phyloP scores from a whole-genome alignment of 768 basidiomycete genomes.

The Pseudohyphozyma bogoriensis region DNA sequence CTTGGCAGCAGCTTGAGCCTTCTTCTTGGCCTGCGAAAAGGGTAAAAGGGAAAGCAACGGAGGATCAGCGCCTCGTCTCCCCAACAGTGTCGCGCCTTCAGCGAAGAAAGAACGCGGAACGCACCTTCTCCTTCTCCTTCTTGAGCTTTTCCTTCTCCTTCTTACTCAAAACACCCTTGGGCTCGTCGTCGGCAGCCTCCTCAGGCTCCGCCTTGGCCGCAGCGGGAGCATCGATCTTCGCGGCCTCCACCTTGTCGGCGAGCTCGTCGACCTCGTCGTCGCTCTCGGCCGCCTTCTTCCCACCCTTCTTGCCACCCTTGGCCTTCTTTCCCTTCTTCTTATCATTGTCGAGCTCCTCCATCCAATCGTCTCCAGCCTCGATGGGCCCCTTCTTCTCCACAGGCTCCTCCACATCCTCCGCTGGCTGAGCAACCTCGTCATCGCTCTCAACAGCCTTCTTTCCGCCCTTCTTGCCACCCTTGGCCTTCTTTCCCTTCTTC shows the following conservation, averaged over 20 bases:
- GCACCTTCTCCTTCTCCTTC: conserved; percentile 91
- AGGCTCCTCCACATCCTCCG: conserved; percentile 39
- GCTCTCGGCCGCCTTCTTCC: conserved; percentile 27
- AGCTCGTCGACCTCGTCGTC: conserved; percentile 16
- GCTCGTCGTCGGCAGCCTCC: conserved; percentile 46
- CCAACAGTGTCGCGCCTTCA: conserved; percentile 12
- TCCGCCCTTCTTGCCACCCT: conserved; percentile 46
- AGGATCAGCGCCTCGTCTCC: background rate
- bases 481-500: conserved; percentile 42
- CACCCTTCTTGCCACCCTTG: conserved; percentile 45
- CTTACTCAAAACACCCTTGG: conserved; percentile 63
- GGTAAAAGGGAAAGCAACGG: background rate
- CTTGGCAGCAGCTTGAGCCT: conserved; percentile 82
- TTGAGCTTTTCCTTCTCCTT: conserved; percentile 96
- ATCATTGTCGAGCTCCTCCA: conserved; percentile 58
- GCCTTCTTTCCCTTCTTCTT: conserved; percentile 44
- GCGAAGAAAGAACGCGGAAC: conserved; percentile 4
- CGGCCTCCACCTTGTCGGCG: conserved; percentile 3
- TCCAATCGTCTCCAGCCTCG: conserved; percentile 48
- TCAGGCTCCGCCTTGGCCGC: conserved; percentile 40
- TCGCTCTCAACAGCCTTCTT: too few relatives aligned
- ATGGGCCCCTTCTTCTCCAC: conserved; percentile 19
- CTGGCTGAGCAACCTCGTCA: conserved; percentile 5
- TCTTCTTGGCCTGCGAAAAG: conserved; percentile 86
- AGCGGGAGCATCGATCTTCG: conserved; percentile 34